Base-by-base conservation (phyloP, 768 basidiomycete genomes). In the Boletus patriciae region DNA sequence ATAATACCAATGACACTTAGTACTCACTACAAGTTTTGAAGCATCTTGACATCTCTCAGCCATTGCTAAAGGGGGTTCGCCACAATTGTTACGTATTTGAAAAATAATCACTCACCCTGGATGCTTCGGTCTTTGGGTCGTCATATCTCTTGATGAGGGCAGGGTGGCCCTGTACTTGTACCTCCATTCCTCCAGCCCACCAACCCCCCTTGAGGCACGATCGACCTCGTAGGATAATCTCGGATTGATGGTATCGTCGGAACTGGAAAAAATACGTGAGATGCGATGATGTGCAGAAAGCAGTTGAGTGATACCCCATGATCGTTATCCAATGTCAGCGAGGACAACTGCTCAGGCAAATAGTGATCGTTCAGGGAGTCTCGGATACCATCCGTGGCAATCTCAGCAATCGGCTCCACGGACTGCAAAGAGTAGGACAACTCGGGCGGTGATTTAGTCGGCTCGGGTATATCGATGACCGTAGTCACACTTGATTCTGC, bases 21-120 rank as follows among this genome's bases (percentile, higher is more conserved):
- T 18, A 67, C 79, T 49, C 52, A 82, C 81, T 77, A 78, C n/a
- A 82, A 54, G 53, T 77, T 77, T 60, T 82, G 78, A 41, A 83
- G 69, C 25, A 74, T 68, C 62, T 79, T 81, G 23, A 83, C 76
- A 51, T 83, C 82, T 31, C 70, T 68, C 18, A 80, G 53, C 82
- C 81, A 83, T 64, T 70, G 66, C 82, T 82, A 34, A 46, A 34
- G 27, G 46, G 10, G 8, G 47, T 44, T 52, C 18, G 52, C 5
- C 3, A 37, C 11, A 10, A 23, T 21, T 4, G 6, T 3, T 3
- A 6, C 19, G 6, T 19, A 13, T 7, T 16, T 38, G 27, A 37
- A 48, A 33, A 40, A 21, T 3, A 8, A 23, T 31, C 3, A 5
- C 45, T 49, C 74, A 80, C 69, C 61, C 69, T 75, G 29, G 62